These are phyloP conservation scores for Fagus sylvatica DNA, from an alignment of 306 rosid species.

Conservation along the genomic window DNA sequence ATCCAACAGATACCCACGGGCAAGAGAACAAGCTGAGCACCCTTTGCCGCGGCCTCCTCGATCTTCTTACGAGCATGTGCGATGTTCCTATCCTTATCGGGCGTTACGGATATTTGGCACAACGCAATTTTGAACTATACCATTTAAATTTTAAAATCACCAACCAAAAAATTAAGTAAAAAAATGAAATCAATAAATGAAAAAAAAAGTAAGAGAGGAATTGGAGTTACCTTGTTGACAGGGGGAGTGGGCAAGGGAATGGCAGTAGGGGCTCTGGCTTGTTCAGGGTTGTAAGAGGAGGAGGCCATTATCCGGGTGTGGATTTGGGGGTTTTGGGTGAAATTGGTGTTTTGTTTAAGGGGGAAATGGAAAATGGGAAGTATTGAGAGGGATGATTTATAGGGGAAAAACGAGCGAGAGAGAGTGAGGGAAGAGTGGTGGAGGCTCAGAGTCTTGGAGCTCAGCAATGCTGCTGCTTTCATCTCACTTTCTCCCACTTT, in stretches of 20 bases:
- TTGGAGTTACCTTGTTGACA: conserved; percentile 51
- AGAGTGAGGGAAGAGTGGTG: conserved; percentile 20
- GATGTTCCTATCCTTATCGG: conserved; percentile 80
- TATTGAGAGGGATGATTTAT: conserved; percentile 14
- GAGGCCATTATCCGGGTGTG: conserved; percentile 53
- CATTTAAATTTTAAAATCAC: no score
- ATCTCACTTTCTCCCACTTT: conserved; percentile 28
- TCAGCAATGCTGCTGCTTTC: conserved; percentile 56
- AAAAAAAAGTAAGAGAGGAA: neutral
- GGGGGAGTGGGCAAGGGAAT: conserved; percentile 71
- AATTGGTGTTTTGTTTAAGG: conserved; percentile 14
- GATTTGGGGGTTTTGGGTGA: conserved; percentile 13
- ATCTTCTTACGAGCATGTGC: conserved; percentile 76
- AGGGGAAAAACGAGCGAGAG: conserved; percentile 31
- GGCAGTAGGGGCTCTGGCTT: conserved; percentile 73
- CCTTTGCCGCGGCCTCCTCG: conserved; percentile 73
- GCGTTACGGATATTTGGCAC: conserved; percentile 77
- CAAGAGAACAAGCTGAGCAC: conserved; percentile 77
- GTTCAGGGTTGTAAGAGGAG: conserved; percentile 55
- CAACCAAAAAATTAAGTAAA: neutral
- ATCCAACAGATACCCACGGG: conserved; percentile 77
- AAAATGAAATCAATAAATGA: neutral
- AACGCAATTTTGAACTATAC: conserved; percentile 78
- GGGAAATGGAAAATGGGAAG: neutral
- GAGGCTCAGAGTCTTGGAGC: conserved; percentile 41